Percentiles rank a stretch among this genome's conserved stretches.
phyloP scores from a whole-genome alignment of 345 rosid species.

The Eucalyptus cladocalyx region DNA sequence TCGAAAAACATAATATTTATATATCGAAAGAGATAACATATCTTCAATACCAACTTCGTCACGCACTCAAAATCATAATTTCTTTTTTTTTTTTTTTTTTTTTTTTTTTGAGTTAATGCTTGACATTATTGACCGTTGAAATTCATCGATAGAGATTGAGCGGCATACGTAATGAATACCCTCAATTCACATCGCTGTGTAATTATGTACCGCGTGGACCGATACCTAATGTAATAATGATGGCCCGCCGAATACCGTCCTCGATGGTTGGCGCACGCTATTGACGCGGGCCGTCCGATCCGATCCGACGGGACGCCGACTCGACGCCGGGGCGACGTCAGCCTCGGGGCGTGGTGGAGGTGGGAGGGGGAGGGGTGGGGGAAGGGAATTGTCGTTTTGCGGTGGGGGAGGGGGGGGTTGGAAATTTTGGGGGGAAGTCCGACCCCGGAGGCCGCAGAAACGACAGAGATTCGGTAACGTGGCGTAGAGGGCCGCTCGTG shows the following conservation, averaged over 20 bases:
- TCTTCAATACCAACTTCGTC: neutral
- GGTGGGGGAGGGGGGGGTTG: neutral
- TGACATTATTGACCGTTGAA: neutral
- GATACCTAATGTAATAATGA: accelerated
- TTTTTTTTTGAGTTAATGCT: too few relatives aligned
- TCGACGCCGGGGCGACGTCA: neutral
- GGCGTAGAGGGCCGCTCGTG: constrained; percentile 43
- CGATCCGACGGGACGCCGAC: neutral
- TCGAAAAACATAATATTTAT: too few relatives aligned
- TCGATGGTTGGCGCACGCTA: neutral
- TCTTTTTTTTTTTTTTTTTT: too few relatives aligned
- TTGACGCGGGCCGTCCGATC: neutral
- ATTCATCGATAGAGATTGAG: accelerated
- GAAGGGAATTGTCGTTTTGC: neutral
- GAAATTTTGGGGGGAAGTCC: neutral
- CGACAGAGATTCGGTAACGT: constrained; percentile 54
- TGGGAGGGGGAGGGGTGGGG: neutral
- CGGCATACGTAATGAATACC: accelerated
- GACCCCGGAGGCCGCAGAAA: neutral
- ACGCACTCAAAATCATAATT: neutral
- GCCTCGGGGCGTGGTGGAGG: neutral
- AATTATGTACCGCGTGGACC: accelerated
- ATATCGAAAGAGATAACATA: neutral
- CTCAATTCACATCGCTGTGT: accelerated
- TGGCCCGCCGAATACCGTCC: neutral